Base-by-base conservation (phyloP, 1,139 yeast species). In the Protomyces macrosporus region DNA sequence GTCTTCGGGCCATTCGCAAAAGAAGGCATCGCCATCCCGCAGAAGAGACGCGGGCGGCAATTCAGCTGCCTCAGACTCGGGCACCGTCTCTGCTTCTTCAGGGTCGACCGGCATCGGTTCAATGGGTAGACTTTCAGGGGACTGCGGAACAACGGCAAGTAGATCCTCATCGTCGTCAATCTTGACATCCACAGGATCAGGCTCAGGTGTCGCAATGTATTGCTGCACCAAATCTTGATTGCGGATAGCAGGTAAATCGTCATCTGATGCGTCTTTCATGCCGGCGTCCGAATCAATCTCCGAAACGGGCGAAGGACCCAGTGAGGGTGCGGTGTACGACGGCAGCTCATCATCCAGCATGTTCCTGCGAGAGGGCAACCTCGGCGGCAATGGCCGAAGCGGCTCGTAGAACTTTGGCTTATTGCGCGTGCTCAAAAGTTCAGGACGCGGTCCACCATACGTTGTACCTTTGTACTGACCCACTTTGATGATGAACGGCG, bases 1-100 rank as follows among this genome's bases (percentile, higher is more conserved):
- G 2, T 75, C 79, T 3, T 76, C 73, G 40, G 79, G 77, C 95
- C 96, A 90, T 69, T 88, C 88, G 72, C 95, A 85, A 6, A 89
- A 81, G 35, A 90, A 75, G 1, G 87, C 81, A 39, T 81, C 82
- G 9, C 48, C 48, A 6, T 42, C 30, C 2, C 48, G 48, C 10
- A 42, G 23, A n/a, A 42, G 23, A 10, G 48, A 32, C 48, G 16
- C 9, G 9, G 32, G 12, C 6, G 48, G 48, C 16, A 30, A n/a
- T n/a, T 6, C 23, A 9, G n/a, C 48, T 16, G 32, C 32, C 16
- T 4, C 48, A 4, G 48, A 23, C 23, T 2, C 23, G 2, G 23
- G 23, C 23, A 23, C 23, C 23, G 23, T 23, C 23, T 23, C 48
- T n/a, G n/a, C 32, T 14, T 2, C 23, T 30, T 42, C 48, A 42